Evolutionary conservation across 192 early-diverging fungal species (phyloP).

Genomic region (Podila clonocystis): DNA sequence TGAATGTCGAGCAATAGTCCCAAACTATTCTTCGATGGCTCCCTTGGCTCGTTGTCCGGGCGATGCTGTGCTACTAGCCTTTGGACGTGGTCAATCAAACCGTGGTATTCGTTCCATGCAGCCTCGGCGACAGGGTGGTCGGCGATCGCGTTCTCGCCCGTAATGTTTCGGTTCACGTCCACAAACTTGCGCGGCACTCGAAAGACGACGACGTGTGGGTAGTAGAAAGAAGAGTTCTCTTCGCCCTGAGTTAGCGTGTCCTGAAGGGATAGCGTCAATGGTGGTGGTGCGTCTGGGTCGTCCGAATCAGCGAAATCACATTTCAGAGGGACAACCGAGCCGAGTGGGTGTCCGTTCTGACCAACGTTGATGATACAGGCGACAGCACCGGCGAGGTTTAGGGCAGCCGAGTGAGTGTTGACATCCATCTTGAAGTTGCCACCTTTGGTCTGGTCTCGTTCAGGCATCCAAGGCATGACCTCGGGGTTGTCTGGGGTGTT

Average conservation of each 20-base stretch:
- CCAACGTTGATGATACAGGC: conserved; percentile 10
- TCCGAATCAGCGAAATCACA: conserved; percentile 8
- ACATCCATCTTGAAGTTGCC: conserved; percentile 39
- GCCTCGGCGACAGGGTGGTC: conserved; percentile 19
- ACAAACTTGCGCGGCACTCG: conserved; percentile 22
- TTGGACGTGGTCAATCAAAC: conserved; percentile 41
- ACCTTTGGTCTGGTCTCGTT: conserved; percentile 20
- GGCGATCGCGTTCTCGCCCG: conserved; percentile 40
- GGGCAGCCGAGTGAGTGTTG: conserved; percentile 33
- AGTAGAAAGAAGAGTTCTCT: not conserved
- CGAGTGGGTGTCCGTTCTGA: too few species aligned
- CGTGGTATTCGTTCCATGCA: conserved; percentile 46
- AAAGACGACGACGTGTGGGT: conserved; percentile 43
- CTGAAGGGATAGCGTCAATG: not conserved
- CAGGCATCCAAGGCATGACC: conserved; percentile 33
- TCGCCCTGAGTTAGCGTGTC: not conserved
- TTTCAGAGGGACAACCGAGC: not conserved
- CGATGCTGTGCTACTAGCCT: conserved; percentile 8
- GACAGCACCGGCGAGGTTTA: conserved; percentile 37
- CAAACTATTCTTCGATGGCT: not conserved
- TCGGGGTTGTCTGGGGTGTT: not conserved
- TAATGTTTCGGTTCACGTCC: conserved; percentile 40
- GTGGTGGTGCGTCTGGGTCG: not conserved
- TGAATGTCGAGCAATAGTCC: conserved; percentile 49
- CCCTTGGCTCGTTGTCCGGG: not conserved